Evolutionary conservation across 495 filamentous ascomycete species (phyloP), one percentile per base, ranked within the genome.

Genomic region (Extremus antarcticus): DNA sequence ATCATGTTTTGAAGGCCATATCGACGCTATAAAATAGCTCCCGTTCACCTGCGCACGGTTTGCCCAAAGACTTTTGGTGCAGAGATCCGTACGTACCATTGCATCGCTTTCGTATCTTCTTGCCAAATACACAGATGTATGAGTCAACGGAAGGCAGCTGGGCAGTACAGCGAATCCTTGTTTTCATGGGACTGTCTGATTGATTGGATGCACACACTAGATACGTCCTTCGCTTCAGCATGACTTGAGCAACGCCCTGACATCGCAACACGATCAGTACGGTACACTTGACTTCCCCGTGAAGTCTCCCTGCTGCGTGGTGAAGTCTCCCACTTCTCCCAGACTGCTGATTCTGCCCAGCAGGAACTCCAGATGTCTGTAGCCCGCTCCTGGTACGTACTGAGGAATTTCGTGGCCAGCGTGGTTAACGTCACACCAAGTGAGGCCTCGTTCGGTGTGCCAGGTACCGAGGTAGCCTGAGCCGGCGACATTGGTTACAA

Each of bases 391-490:
- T 11, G 32, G 17, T 9, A 29, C 25, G n/a, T 17, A 50, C 41
- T 45, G 20, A 1, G 50, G 50, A 10, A 52, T 13, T 22, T 52
- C 50, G 32, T 52, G 50, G 2, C 50, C 50, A 21, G 50, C 50
- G 13, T 20, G 32, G 9, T 41, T 17, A 17, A 45, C 16, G 17
- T 21, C 41, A n/a, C 20, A 45, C 41, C 50, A 52, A 25, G 85
- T 88, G 43, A 90, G 70, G 0, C 83, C 83, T n/a, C 86, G 73
- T 71, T 90, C 86, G 0, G 77, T 78, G 47, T 79, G 74, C 40
- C 73, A 71, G 0, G 70, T 80, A 0, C 86, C 86, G 21, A 85
- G 67, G 2, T 78, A 69, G 2, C 84, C 84, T 20, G 71, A 63
- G 13, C 77, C 70, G 2, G 80, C 70, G 43, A 78, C 17, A 25